Evolutionary conservation across 306 rosid genomes (phyloP).

Genomic region (Albizia julibrissin): DNA sequence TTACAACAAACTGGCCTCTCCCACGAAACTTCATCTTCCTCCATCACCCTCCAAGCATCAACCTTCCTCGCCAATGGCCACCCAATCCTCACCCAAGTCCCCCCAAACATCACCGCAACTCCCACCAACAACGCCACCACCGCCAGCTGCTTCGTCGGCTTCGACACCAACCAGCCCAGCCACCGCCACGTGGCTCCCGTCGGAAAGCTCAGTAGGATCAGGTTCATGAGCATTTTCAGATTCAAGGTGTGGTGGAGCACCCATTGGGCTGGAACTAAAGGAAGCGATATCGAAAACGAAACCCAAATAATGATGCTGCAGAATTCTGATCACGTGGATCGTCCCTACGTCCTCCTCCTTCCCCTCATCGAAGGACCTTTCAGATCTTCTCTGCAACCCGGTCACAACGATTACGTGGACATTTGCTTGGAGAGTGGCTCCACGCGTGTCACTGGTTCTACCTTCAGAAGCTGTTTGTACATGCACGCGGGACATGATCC

Average conservation of each 20-base stretch:
- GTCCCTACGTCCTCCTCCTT: conserved; percentile 62
- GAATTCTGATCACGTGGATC: conserved; percentile 24
- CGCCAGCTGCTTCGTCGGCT: conserved; percentile 63
- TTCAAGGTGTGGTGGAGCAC: conserved; percentile 88
- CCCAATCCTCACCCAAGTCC: conserved; percentile 59
- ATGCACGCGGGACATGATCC: conserved; percentile 63
- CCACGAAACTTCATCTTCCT: conserved; percentile 14
- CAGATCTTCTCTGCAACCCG: conserved; percentile 54
- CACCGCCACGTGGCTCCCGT: conserved; percentile 53
- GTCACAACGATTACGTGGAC: conserved; percentile 39
- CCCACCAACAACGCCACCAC: conserved; percentile 20
- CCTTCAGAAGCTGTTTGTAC: conserved; percentile 56
- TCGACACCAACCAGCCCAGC: conserved; percentile 37
- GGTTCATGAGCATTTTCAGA: conserved; percentile 63
- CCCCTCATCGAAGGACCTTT: conserved; percentile 67
- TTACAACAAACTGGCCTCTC: neutral
- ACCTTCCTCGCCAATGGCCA: conserved; percentile 56
- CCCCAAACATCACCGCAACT: conserved; percentile 47
- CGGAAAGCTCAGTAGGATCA: conserved; percentile 48
- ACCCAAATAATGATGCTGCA: conserved; percentile 65
- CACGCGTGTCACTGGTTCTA: conserved; percentile 40
- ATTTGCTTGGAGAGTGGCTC: conserved; percentile 76
- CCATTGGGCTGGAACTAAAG: conserved; percentile 57
- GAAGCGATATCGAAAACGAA: conserved; percentile 53
- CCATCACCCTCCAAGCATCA: conserved; percentile 44